phyloP scores from a whole-genome alignment of 2,329 filamentous ascomycete species.

The Colletotrichum plurivorum region DNA sequence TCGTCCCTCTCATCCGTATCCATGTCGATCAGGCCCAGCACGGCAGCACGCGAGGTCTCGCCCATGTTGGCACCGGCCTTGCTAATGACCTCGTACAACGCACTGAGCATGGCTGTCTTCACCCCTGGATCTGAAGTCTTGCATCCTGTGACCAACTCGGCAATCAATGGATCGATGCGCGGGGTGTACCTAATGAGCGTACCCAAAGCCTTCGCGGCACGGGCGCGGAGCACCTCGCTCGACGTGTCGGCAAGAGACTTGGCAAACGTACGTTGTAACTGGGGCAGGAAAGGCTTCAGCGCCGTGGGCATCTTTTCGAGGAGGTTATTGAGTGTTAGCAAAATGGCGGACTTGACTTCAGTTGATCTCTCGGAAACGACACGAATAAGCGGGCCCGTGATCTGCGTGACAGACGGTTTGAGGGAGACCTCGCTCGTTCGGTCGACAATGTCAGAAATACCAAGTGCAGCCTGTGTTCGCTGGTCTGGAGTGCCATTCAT shows the following conservation, averaged over 20 bases:
- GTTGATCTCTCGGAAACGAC: constrained; percentile 97
- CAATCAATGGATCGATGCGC: constrained; percentile 92
- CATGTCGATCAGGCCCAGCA: constrained; percentile 89
- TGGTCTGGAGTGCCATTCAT: constrained; percentile 97
- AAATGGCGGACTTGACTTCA: constrained; percentile 95
- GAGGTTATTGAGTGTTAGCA: constrained; percentile 93
- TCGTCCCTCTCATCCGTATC: constrained; percentile 83
- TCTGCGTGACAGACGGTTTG: constrained; percentile 96
- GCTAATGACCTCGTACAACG: constrained; percentile 94
- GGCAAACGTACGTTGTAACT: constrained; percentile 96
- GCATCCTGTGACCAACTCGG: constrained; percentile 93
- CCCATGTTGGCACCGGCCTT: constrained; percentile 97
- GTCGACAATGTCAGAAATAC: constrained; percentile 96
- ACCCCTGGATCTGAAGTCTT: constrained; percentile 92
- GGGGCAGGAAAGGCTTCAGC: constrained; percentile 95
- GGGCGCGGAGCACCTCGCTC: constrained; percentile 87
- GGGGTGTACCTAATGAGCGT: constrained; percentile 97
- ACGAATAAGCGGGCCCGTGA: constrained; percentile 96
- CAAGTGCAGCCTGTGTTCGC: constrained; percentile 90
- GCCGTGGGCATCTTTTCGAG: constrained; percentile 97
- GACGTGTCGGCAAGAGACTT: constrained; percentile 94
- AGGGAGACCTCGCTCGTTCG: constrained; percentile 89
- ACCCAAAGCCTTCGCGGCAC: constrained; percentile 93
- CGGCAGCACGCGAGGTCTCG: constrained; percentile 87
- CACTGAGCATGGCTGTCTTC: constrained; percentile 96